Evolutionary conservation across 176 grass and related monocot genomes (phyloP), one percentile per base, ranked within the genome.

Genomic region (Elymus sibiricus): DNA sequence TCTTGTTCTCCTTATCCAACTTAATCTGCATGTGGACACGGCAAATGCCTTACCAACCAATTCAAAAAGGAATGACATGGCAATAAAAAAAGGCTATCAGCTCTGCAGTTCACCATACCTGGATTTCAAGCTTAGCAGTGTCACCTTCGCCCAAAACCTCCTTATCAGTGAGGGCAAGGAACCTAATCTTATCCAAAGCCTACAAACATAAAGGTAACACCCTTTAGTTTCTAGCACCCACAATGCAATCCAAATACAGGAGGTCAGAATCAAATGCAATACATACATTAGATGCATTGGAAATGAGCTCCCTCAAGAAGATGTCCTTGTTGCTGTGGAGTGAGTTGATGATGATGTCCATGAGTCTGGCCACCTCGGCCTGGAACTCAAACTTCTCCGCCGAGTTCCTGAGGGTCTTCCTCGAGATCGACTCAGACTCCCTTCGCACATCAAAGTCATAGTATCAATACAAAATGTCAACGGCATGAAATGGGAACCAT

Each of bases 281-380:
- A 42, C 86, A 73, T 83, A 99, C 97, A 80, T 99, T 94, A 46
- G 97, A 99, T 76, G 97, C 97, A 91, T 99, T 99, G 64, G 97
- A 98, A 17, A 98, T 96, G 28, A 98, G 94, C 86, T 98, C 97
- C 88, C 96, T 95, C 76, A 98, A 85, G 53, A 91, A 98, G 77
- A 98, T 98, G 67, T 98, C 97, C 88, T 98, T 98, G 93, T 98
- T 98, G 76, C 94, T 98, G 75, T 98, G 96, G 70, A 98, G 94
- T 26, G 97, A 98, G 77, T 98, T 98, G 82, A 99, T 99, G 84
- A 99, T 85, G 76, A 99, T 99, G 86, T 99, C 97, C 97, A 99
- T 99, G 46, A 96, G 92, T 19, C 97, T 93, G 81, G 97, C 94
- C 80, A 98, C 96, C 88, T 98, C 96, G 28, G 96, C 96, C 83